Base-by-base conservation (phyloP, 2,329 filamentous ascomycete species). In the Hypomyces perniciosus region DNA sequence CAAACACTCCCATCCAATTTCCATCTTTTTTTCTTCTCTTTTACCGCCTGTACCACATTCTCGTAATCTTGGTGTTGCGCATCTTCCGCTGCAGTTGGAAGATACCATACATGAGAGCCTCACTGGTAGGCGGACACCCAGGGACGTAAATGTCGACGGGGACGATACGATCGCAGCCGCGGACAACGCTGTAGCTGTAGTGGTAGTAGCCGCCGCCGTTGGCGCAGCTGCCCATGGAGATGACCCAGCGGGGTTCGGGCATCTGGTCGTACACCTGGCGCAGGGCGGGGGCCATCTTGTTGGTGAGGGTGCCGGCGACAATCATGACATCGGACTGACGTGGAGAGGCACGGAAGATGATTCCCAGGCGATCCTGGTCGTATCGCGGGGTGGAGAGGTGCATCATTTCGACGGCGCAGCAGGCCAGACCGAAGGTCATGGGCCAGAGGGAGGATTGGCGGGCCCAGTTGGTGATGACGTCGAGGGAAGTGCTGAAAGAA, bases 261-360 rank as follows among this genome's bases (percentile, higher is more conserved):
- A 95, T 95, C 76, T 95, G 90, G 70, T 96, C 90, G 74, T 96
- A 96, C 55, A 95, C 86, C 72, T 93, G 88, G 69, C 90, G 80
- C 65, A 96, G 75, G 33, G 90, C 90, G 2, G 90, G 89, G 1
- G 89, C 90, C 90, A 96, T 96, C 77, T 96, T 96, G 78, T 96
- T 96, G 61, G 89, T 95, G 55, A 96, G 80, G 30, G 90, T 96
- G 53, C 90, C 90, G 28, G 90, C 90, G 26, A 95, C 90, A 62
- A 95, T 93, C 89, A 95, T 93, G 58, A 95, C 86, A 69, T 95
- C 90, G 54, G 88, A 88, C 70, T 95, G 89, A 57, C 89, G 85
- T 1, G 89, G 89, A 10, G 88, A 92, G 52, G 88, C 89, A 60
- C 89, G 85, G 80, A 93, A 95, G 67, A 95, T 93, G 67, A 95